Conservation (phyloP, 495 filamentous ascomycete genomes). For the Aspergillus nanangensis region DNA sequence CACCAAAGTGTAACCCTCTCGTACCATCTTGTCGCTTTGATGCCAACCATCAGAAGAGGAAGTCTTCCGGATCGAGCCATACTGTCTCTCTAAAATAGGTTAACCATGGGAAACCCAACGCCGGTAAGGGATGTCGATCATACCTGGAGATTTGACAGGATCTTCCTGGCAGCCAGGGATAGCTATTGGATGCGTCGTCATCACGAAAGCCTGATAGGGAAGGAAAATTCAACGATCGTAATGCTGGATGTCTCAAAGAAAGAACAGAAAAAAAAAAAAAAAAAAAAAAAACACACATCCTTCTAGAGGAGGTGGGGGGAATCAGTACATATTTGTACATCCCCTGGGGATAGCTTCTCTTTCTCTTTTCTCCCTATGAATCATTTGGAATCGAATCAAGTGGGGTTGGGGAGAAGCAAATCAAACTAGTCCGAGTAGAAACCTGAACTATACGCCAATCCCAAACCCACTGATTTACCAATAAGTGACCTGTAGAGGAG, state of each 20-base stretch:
- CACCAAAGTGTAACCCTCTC: not conserved
- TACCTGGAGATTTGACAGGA: not conserved
- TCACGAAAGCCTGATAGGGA: not conserved
- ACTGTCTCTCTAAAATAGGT: not conserved
- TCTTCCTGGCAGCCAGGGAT: not conserved
- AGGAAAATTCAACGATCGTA: too few relatives aligned
- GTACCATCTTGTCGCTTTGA: not conserved
- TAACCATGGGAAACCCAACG: not conserved
- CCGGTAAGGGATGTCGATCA: not conserved
- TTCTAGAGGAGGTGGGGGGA: too few relatives aligned
- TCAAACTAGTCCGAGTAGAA: not conserved
- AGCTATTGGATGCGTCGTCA: not conserved
- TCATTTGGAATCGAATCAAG: too few relatives aligned
- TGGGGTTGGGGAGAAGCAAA: not conserved
- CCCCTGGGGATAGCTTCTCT: too few relatives aligned
- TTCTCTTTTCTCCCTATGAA: too few relatives aligned
- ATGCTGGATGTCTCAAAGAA: too few relatives aligned
- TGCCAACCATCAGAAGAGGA: not conserved
- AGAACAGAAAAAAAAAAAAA: too few relatives aligned
- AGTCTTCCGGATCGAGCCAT: not conserved
- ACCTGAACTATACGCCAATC: too few relatives aligned
- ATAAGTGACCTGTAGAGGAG: not conserved
- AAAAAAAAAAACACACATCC: too few relatives aligned
- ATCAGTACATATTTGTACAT: too few relatives aligned
- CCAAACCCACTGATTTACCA: not conserved